These are phyloP conservation scores for Colletotrichum sidae DNA, from an alignment of 2,329 filamentous ascomycete species.

Conservation along the genomic window DNA sequence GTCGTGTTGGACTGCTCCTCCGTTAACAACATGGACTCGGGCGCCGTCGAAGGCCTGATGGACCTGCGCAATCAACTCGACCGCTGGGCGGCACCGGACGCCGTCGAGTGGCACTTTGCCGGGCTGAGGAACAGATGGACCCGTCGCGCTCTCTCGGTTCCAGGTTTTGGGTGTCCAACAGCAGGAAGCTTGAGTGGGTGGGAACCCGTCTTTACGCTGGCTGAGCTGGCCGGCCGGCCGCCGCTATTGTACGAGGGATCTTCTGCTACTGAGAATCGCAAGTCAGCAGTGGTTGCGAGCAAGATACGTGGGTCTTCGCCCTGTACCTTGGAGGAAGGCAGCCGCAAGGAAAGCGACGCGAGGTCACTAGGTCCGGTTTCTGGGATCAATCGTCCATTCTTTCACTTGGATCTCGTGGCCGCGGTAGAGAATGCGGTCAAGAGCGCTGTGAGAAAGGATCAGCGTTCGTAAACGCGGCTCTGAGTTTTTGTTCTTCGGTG, in stretches of 20 bases:
- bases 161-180: constrained; percentile 64
- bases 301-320: background rate
- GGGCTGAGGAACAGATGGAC: constrained; percentile 67
- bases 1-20: constrained; percentile 69
- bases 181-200: constrained; percentile 2
- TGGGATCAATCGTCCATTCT: constrained; percentile 59
- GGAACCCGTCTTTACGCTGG: constrained; percentile 39
- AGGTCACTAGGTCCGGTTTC: constrained; percentile 42
- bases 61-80: constrained; percentile 67
- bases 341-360: constrained; percentile 6
- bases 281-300: background rate
- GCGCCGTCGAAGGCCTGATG: constrained; percentile 66
- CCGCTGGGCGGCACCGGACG: constrained; percentile 59
- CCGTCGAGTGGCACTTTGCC: constrained; percentile 65
- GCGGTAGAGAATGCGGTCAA: constrained; percentile 52
- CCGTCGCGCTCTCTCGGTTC: constrained; percentile 64
- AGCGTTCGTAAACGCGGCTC: no score
- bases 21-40: constrained; percentile 68
- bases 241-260: background rate
- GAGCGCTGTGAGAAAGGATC: constrained; percentile 12
- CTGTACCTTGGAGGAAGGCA: constrained; percentile 10
- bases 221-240: constrained; percentile 35
- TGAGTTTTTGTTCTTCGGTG: no score
- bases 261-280: fast-evolving
- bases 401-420: constrained; percentile 58